These are phyloP conservation scores for Stephanodiscus minutulus DNA, from an alignment of 108 stramenopile genomes.

Conservation along the genomic window DNA sequence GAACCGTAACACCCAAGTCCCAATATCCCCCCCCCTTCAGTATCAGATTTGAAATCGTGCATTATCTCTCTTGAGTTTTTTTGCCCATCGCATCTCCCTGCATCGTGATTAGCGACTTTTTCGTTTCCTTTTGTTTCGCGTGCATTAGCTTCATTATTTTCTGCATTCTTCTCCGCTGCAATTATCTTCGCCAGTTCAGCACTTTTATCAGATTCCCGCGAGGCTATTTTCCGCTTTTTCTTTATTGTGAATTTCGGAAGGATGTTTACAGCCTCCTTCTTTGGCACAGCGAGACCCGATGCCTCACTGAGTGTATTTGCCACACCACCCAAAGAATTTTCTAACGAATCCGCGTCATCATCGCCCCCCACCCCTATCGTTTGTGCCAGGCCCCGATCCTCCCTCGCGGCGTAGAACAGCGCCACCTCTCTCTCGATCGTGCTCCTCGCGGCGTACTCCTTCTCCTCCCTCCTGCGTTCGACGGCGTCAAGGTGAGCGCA, in stretches of 20 bases:
- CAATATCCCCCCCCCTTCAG: conserved; percentile 40
- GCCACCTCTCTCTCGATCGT: conserved; percentile 67
- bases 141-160: conserved; percentile 19
- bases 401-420: conserved; percentile 71
- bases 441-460: conserved; percentile 49
- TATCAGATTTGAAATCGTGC: conserved; percentile 9
- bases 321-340: background rate
- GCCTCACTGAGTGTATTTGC: conserved; percentile 7
- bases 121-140: conserved; percentile 1
- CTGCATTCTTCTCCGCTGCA: background rate
- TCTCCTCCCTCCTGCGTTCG: conserved; percentile 50
- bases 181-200: background rate
- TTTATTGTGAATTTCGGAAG: conserved; percentile 48
- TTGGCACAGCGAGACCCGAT: conserved; percentile 12
- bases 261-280: conserved; percentile 8
- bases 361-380: conserved; percentile 23
- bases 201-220: conserved; percentile 15
- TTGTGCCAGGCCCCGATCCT: conserved; percentile 40
- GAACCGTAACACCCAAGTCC: conserved; percentile 74
- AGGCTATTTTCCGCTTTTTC: conserved; percentile 32
- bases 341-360: background rate
- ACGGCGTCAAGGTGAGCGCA: conserved; percentile 77
- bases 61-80: background rate
- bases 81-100: background rate
- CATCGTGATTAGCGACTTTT: background rate